Evolutionary conservation across 257 asterid species (phyloP).

Genomic region (Datura wrightii): DNA sequence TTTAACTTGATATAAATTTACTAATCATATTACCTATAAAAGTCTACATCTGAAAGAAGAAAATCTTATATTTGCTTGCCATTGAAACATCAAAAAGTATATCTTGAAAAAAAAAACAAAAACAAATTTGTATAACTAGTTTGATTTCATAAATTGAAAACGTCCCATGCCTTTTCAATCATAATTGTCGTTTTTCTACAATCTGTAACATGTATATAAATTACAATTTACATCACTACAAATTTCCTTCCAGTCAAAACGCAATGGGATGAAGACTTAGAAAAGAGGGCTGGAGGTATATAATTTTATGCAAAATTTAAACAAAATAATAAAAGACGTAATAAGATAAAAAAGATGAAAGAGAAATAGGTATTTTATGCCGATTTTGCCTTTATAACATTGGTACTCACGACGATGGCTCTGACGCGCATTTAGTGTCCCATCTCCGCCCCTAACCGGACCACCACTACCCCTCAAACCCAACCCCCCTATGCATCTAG

Average conservation of each 20-base stretch:
- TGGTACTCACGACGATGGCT: conserved; percentile 53
- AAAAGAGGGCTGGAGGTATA: too few relatives aligned
- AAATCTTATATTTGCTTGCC: background rate
- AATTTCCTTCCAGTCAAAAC: background rate
- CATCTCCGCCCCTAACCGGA: conserved; percentile 29
- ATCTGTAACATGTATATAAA: background rate
- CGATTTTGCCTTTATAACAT: conserved; percentile 32
- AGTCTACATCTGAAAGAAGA: background rate
- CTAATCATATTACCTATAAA: too few relatives aligned
- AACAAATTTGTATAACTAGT: background rate
- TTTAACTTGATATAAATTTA: background rate
- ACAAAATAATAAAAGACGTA: too few relatives aligned
- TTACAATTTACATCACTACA: background rate
- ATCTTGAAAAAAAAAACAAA: too few relatives aligned
- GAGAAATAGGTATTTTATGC: background rate
- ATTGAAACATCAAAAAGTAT: background rate
- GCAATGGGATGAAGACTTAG: background rate
- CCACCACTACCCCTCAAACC: conserved; percentile 37
- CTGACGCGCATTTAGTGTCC: conserved; percentile 60
- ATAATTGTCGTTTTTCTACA: background rate
- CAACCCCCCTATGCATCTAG: conserved; percentile 34
- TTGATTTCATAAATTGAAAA: background rate
- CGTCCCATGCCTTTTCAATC: background rate
- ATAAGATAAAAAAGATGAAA: background rate
- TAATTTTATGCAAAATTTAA: too few relatives aligned